A percentile compares a stretch with the other conserved stretches of the same genome.
These are phyloP conservation scores for Citrullus colocynthis DNA, from an alignment of 306 rosid genomes.

Conservation along the genomic window DNA sequence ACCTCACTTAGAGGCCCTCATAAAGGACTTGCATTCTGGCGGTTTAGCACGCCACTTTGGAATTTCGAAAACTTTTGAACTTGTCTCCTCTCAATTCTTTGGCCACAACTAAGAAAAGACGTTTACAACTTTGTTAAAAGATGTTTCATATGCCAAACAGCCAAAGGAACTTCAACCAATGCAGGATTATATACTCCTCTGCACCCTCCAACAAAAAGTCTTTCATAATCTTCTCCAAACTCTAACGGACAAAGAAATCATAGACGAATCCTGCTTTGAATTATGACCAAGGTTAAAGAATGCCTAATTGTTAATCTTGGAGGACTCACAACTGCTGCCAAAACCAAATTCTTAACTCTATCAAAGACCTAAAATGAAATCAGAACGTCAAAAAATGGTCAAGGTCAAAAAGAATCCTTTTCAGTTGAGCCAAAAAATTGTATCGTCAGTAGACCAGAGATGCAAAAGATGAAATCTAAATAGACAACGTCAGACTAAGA, in stretches of 20 bases:
- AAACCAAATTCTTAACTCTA: background rate
- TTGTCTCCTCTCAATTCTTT: no score
- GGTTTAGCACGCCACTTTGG: no score
- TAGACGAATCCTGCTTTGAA: background rate
- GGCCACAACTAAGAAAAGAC: no score
- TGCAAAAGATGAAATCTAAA: background rate
- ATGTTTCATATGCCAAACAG: no score
- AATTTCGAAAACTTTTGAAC: no score
- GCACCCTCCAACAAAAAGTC: background rate
- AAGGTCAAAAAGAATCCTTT: no score
- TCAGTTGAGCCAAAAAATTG: background rate
- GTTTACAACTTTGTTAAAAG: no score
- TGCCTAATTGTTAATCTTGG: background rate
- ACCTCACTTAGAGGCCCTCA: no score
- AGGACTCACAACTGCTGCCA: background rate
- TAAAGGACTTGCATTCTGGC: no score
- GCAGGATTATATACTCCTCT: no score
- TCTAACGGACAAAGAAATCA: background rate
- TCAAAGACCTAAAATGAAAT: background rate
- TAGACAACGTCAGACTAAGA: background rate
- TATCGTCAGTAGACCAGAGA: background rate
- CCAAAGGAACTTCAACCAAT: no score
- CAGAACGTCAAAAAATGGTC: no score
- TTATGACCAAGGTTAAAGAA: background rate
- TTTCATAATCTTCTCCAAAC: background rate